Conservation (phyloP, 768 basidiomycete genomes). For the Rubroboletus pulcherrimus region DNA sequence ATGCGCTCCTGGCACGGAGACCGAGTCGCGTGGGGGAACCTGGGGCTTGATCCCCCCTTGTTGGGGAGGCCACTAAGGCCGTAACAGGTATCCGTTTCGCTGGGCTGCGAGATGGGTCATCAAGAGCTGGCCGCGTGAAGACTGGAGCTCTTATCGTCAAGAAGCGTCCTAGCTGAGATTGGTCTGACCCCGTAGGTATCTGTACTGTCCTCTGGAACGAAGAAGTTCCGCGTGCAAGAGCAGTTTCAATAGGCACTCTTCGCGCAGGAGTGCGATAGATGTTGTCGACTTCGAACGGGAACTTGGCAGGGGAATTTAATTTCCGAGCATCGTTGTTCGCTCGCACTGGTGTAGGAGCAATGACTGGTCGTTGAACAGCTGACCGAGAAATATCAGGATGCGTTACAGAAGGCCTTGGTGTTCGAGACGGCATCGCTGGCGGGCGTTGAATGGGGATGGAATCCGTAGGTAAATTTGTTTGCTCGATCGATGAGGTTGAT, state of each 20-base stretch:
- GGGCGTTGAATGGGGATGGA: constrained; percentile 12
- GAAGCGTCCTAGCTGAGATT: constrained; percentile 15
- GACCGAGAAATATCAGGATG: constrained; percentile 18
- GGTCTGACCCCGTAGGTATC: constrained; percentile 26
- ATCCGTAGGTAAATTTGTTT: constrained; percentile 6
- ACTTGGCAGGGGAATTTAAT: constrained; percentile 32
- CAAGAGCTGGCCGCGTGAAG: constrained; percentile 40
- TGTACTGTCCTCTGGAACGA: constrained; percentile 46
- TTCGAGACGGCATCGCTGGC: constrained; percentile 20
- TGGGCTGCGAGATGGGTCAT: constrained; percentile 36
- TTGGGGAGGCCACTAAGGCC: constrained; percentile 28
- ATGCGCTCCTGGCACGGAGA: constrained; percentile 30
- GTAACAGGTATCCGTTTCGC: constrained; percentile 33
- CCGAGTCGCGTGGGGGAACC: constrained; percentile 17
- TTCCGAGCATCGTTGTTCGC: constrained; percentile 6
- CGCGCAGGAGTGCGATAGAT: constrained; percentile 57
- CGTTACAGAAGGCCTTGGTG: constrained; percentile 9
- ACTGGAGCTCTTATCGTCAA: constrained; percentile 25
- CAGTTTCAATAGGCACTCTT: constrained; percentile 55
- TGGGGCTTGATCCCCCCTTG: constrained; percentile 6
- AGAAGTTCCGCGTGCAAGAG: constrained; percentile 45
- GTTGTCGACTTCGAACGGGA: constrained; percentile 36
- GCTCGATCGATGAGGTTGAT: constrained; percentile 15
- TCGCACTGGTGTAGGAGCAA: constrained; percentile 30
- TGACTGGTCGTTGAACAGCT: constrained; percentile 24